Base-by-base conservation (phyloP, 441 rosid species). In the Populus hybrid region DNA sequence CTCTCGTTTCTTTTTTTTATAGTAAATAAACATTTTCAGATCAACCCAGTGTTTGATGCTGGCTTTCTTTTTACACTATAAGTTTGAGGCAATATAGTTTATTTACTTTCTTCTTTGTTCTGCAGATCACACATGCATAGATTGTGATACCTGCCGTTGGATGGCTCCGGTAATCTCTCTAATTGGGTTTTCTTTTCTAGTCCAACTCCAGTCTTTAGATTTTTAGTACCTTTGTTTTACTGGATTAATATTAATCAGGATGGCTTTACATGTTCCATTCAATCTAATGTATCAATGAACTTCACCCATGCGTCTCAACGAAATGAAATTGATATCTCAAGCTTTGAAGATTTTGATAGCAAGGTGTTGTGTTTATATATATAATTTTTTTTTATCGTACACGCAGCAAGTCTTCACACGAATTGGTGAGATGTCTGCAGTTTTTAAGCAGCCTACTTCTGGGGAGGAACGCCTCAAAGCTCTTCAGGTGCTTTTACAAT, bases 81-180 rank as follows among this genome's bases (percentile, higher is more conserved):
- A 18, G 63, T 53, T 6, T 20, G 63, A 57, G 63, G 23, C 63
- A 57, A 57, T 8, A n/a, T n/a, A n/a, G 64, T 59, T 59, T 59
- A 8, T 59, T 59, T 59, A 20, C 64, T 59, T 20, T 59, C 64
- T 59, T 21, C 21, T 59, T 66, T 24, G 57, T 68, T 50, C 69
- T 75, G 84, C 88, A 86, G 92, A 89, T 63, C 83, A 71, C 35
- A 84, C 87, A n/a, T 90, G 92, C 85, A 89, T 90, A 64, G 94
- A 90, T 46, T 90, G 94, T 53, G 92, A 88, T 84, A 89, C 94
- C 14, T 90, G 92, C 84, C 92, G 94, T 50, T 90, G 94, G 94
- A 90, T 90, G 92, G 94, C 87, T 79, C 94, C 94, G 79, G 92
- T 87, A 88, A 80, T 71, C 3, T 59, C 10, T 77, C 21, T 35